Evolutionary conservation across 83 land plant genomes (phyloP), one percentile per base, ranked within the genome.

Genomic region (Diphasiastrum complanatum): DNA sequence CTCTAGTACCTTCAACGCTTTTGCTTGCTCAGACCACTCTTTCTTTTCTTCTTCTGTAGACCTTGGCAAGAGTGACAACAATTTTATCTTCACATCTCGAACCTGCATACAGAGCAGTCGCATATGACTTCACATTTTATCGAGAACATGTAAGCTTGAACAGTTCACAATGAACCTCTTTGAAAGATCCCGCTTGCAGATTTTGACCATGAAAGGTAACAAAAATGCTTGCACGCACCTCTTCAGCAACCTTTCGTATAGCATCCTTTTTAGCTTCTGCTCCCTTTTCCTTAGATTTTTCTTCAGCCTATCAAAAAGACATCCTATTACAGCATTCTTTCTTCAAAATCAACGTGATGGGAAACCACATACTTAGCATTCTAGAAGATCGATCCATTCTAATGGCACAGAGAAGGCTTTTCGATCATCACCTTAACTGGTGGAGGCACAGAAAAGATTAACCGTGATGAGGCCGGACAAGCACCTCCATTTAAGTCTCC

Each of bases 381-480:
- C n/a, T n/a, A n/a, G n/a, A n/a, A n/a, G n/a, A n/a, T n/a, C n/a
- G n/a, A n/a, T n/a, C n/a, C n/a, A n/a, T n/a, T n/a, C n/a, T n/a
- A n/a, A n/a, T n/a, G n/a, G n/a, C n/a, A n/a, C n/a, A n/a, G n/a
- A n/a, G n/a, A n/a, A n/a, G n/a, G n/a, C n/a, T n/a, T n/a, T n/a
- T n/a, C n/a, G n/a, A n/a, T n/a, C n/a, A n/a, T n/a, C n/a, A 75
- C 78, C 78, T 75, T 75, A 4, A 51, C 30, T 29, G 61, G 60
- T 53, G 78, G 78, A 27, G 78, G 72, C 23, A 75, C 38, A 20
- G 63, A 33, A 34, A 54, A 68, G 20, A 52, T 40, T 18, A 75
- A 24, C 18, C 34, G 60, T 18, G 59, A 75, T 10, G 47, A 34
- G 22, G 73, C 67, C 31, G 78, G 78, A 45, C 46, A 68, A 4